These are phyloP conservation scores for Cryptococcus amylolentus DNA, from an alignment of 1,284 basidiomycete species.

Conservation along the genomic window DNA sequence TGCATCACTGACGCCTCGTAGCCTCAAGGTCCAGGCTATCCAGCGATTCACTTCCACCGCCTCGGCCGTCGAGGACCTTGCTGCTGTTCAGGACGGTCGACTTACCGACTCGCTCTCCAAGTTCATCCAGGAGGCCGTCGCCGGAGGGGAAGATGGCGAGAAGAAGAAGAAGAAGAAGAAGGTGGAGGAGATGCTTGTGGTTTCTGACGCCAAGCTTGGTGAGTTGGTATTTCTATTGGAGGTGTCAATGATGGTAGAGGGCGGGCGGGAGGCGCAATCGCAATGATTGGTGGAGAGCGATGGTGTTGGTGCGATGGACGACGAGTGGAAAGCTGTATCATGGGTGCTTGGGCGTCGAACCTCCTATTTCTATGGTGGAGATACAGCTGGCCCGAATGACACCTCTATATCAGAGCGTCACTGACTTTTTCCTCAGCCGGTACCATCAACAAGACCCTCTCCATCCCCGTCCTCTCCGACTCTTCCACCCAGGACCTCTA, in stretches of 20 bases:
- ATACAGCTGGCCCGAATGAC: constrained; percentile 1
- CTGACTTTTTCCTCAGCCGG: constrained; percentile 55
- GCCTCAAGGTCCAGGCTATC: constrained; percentile 88
- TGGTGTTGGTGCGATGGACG: background rate
- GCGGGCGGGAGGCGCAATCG: too few species aligned
- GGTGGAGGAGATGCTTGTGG: constrained; percentile 76
- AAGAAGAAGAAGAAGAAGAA: constrained; percentile 64
- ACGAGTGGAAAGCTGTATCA: too few species aligned
- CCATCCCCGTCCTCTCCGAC: constrained; percentile 77
- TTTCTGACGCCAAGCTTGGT: constrained; percentile 90
- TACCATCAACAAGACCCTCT: constrained; percentile 89
- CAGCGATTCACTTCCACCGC: constrained; percentile 97
- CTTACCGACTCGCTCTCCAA: constrained; percentile 88
- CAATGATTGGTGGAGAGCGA: background rate
- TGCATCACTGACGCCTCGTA: constrained; percentile 39
- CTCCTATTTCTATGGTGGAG: background rate
- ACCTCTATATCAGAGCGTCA: too few species aligned
- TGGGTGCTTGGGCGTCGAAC: background rate
- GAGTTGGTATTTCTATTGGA: constrained; percentile 37
- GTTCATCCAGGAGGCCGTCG: constrained; percentile 83
- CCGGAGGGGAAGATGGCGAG: constrained; percentile 49
- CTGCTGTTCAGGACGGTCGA: constrained; percentile 87
- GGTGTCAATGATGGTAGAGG: background rate
- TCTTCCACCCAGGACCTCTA: constrained; percentile 75
- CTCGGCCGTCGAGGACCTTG: constrained; percentile 97